Conservation (phyloP, 345 rosid species). For the Alliaria petiolata region DNA sequence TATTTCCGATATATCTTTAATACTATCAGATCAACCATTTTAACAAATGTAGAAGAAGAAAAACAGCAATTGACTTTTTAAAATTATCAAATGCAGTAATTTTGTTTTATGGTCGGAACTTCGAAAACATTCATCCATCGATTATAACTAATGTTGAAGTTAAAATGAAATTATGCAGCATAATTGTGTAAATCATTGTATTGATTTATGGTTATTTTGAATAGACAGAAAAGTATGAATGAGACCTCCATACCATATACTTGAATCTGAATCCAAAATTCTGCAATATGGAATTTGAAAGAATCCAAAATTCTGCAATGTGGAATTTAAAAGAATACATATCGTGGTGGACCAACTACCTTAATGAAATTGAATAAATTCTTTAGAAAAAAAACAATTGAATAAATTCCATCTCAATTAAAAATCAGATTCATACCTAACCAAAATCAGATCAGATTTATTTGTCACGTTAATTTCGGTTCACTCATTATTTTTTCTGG, state of each 20-base stretch:
- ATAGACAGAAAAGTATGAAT: background rate
- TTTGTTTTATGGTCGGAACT: too few relatives aligned
- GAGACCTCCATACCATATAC: background rate
- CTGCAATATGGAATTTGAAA: background rate
- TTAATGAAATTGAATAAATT: background rate
- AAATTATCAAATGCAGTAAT: too few relatives aligned
- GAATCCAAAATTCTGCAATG: background rate
- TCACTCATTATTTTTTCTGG: conserved; percentile 13
- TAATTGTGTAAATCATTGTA: background rate
- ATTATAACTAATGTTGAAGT: background rate
- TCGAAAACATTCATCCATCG: too few relatives aligned
- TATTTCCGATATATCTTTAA: background rate
- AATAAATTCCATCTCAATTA: background rate
- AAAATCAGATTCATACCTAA: background rate
- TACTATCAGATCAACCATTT: too few relatives aligned
- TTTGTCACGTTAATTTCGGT: conserved; percentile 6
- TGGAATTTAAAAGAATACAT: background rate
- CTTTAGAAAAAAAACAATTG: too few relatives aligned
- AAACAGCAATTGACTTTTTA: too few relatives aligned
- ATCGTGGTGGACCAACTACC: conserved; percentile 26
- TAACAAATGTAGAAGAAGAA: too few relatives aligned
- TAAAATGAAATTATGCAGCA: background rate
- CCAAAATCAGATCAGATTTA: conserved; percentile 9
- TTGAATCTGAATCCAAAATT: background rate
- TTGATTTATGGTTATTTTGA: background rate